Base-by-base conservation (phyloP, 768 basidiomycete species). In the Lanmaoa pseudosensibilis region DNA sequence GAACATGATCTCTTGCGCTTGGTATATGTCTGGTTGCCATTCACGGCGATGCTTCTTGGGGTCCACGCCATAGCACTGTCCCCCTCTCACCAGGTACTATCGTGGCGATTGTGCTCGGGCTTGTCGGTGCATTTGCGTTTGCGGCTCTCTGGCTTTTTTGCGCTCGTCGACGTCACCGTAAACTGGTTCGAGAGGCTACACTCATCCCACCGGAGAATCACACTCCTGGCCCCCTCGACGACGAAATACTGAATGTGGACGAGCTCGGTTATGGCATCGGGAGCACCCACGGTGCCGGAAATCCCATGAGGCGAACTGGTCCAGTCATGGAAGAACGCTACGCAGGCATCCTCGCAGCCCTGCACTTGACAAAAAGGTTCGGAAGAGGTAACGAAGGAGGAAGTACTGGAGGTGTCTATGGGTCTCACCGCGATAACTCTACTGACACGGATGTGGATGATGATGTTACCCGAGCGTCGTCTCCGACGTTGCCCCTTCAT, bases 91-190 rank as follows among this genome's bases (percentile, higher is more conserved):
- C 71, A 2, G 66, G 69, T 27, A 46, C 64, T 16, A 57, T 73
- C 4, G 57, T 53, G 8, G 71, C 49, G 7, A 54, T 71, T 13
- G 59, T 63, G 2, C 56, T 71, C 15, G 71, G 71, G 21, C 50
- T 69, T 16, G 46, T 62, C 5, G 70, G 69, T 27, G 58, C 64
- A 4, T 18, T 69, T 47, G 65, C 66, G 15, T 71, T 72, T 40
- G 57, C 64, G 3, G 52, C 41, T 37, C 58, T 71, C 4, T 73
- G 69, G 71, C 61, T 73, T 18, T 68, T 69, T 38, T 71, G 70
- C n/a, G 69, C 71, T 40, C 65, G 68, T 27, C 64, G 66, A 50
- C 69, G 71, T 27, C 67, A 64, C 55, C 72, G 64, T 30, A 48
- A 54, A 30, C 55, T 71, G 21, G 44, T 47, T 38, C 64, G 44